Evolutionary conservation across 768 basidiomycete genomes (phyloP).

Genomic region (Lentinula raphanica): DNA sequence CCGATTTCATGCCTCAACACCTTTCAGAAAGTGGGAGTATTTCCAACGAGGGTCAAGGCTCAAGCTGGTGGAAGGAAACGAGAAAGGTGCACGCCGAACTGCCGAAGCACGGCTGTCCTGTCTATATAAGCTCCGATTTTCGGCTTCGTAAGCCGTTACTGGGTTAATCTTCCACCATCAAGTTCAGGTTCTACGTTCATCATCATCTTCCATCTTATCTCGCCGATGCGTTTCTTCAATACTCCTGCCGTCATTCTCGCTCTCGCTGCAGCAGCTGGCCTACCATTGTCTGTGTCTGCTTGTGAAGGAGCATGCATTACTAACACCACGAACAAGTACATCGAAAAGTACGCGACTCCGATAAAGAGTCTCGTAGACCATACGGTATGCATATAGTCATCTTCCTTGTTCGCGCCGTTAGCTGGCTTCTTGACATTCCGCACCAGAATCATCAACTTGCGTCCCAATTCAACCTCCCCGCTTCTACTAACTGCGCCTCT

Average conservation of each 20-base stretch:
- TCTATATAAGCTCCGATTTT: no score
- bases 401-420: no score
- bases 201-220: background rate
- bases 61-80: no score
- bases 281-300: slow-evolving; percentile 38
- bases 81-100: no score
- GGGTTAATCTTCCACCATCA: no score
- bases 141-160: no score
- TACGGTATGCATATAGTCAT: slow-evolving; percentile 32
- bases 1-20: no score
- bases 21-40: no score
- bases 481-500: background rate
- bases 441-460: slow-evolving; percentile 7
- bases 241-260: slow-evolving; percentile 15
- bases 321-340: slow-evolving; percentile 51
- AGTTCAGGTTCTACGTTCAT: background rate
- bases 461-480: background rate
- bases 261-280: slow-evolving; percentile 17
- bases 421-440: no score
- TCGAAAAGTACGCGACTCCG: slow-evolving; percentile 42
- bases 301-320: slow-evolving; percentile 71
- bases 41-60: no score
- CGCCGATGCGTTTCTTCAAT: background rate
- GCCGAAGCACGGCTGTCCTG: no score
- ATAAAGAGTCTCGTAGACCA: slow-evolving; percentile 32